phyloP scores from a whole-genome alignment of 2,329 filamentous ascomycete species.

The Pseudogymnoascus sp. region DNA sequence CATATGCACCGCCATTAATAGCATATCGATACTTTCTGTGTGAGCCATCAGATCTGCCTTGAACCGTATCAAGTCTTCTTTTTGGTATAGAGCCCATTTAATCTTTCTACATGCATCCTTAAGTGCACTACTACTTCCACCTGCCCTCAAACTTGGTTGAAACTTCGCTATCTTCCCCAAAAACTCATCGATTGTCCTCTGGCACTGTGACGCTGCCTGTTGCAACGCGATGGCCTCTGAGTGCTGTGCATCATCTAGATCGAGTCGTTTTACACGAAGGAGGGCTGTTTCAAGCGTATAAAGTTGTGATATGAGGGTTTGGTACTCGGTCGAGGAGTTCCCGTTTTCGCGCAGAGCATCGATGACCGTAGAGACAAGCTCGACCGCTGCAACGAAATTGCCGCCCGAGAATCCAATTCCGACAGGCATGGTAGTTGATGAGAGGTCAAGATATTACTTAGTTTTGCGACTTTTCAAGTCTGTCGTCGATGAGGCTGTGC shows the following conservation, averaged over 20 bases:
- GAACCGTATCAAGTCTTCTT: constrained; percentile 25
- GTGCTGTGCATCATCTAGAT: constrained; percentile 20
- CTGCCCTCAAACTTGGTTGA: constrained; percentile 18
- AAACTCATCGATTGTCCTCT: constrained; percentile 26
- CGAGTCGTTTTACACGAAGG: constrained; percentile 21
- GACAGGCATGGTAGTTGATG: constrained; percentile 21
- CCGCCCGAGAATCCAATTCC: constrained; percentile 24
- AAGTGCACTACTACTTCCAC: constrained; percentile 10
- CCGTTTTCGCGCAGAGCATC: constrained; percentile 16
- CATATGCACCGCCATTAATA: constrained; percentile 24
- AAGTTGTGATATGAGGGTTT: constrained; percentile 17
- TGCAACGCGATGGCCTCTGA: constrained; percentile 20
- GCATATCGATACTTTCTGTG: constrained; percentile 23
- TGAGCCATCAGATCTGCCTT: constrained; percentile 23
- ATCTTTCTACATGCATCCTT: constrained; percentile 24
- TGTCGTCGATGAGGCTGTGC: background rate
- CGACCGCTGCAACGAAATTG: constrained; percentile 24
- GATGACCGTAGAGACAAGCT: constrained; percentile 20
- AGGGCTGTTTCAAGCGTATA: constrained; percentile 24
- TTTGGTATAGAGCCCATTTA: constrained; percentile 25
- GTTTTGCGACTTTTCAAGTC: background rate
- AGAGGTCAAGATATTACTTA: constrained; percentile 16
- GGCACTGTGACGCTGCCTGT: constrained; percentile 23
- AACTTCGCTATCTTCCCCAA: constrained; percentile 24
- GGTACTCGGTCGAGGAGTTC: constrained; percentile 5